Conservation (phyloP, 768 basidiomycete species). For the Suillus subluteus region DNA sequence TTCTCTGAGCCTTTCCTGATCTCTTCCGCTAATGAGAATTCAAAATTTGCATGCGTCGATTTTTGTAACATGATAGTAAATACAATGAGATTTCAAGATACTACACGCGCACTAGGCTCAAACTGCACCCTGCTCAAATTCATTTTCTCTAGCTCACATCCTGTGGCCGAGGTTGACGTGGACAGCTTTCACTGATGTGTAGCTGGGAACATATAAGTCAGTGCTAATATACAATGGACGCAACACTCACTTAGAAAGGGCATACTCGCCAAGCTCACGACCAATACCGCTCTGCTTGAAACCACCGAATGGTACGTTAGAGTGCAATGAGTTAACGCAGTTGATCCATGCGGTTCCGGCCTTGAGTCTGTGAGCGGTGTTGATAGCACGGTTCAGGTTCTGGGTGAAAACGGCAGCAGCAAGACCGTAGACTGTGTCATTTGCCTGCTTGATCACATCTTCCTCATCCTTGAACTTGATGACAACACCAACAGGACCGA, state of each 20-base stretch:
- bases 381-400: constrained; percentile 74
- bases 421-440: constrained; percentile 87
- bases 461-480: constrained; percentile 75
- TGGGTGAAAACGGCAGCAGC: constrained; percentile 86
- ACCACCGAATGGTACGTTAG: constrained; percentile 77
- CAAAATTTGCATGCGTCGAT: neutral
- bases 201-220: constrained; percentile 36
- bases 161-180: constrained; percentile 54
- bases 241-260: constrained; percentile 47
- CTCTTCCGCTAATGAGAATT: neutral
- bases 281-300: constrained; percentile 86
- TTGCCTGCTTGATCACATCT: constrained; percentile 73
- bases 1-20: neutral
- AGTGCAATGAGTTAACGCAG: constrained; percentile 32
- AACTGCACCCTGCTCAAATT: neutral
- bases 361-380: constrained; percentile 71
- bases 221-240: neutral
- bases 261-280: constrained; percentile 81
- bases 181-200: constrained; percentile 62
- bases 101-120: neutral
- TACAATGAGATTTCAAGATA: neutral
- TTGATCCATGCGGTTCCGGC: constrained; percentile 82
- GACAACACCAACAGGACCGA: constrained; percentile 78
- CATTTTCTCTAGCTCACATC: constrained; percentile 17
- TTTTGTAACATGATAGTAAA: neutral